Evolutionary conservation across 1,284 basidiomycete species (phyloP).

Genomic region (Schizophyllum commune): DNA sequence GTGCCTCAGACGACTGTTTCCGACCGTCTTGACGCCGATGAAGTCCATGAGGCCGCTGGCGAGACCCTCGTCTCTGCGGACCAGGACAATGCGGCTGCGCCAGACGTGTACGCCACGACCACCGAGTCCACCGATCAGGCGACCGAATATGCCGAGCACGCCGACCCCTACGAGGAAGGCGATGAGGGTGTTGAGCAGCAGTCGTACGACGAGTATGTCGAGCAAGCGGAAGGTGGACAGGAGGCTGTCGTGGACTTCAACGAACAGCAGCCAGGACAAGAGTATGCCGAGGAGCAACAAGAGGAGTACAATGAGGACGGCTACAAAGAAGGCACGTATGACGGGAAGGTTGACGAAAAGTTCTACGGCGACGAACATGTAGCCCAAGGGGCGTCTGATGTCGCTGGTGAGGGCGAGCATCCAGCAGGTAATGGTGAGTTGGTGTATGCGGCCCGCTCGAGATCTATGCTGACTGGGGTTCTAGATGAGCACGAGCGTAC

Average conservation of each 20-base stretch:
- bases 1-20: constrained; percentile 30
- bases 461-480: not conserved
- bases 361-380: not conserved
- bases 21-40: not conserved
- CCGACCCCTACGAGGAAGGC: constrained; percentile 6
- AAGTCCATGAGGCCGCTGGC: not conserved
- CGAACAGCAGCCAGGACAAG: not conserved
- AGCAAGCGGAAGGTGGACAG: constrained; percentile 3
- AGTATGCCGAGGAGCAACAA: not conserved
- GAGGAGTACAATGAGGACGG: not conserved
- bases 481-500: not conserved
- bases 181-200: not conserved
- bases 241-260: constrained; percentile 1
- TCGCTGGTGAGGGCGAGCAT: not conserved
- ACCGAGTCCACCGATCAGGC: not conserved
- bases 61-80: not conserved
- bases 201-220: not conserved
- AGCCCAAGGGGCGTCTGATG: not conserved
- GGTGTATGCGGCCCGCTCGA: not conserved
- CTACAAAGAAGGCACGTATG: not conserved
- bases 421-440: not conserved
- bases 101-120: constrained; percentile 1
- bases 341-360: not conserved
- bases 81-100: not conserved
- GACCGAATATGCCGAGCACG: constrained; percentile 1